A percentile compares a stretch with the other conserved stretches of the same genome.
Conservation (phyloP, 208 protist species). For the Trypanosoma scelopori region DNA sequence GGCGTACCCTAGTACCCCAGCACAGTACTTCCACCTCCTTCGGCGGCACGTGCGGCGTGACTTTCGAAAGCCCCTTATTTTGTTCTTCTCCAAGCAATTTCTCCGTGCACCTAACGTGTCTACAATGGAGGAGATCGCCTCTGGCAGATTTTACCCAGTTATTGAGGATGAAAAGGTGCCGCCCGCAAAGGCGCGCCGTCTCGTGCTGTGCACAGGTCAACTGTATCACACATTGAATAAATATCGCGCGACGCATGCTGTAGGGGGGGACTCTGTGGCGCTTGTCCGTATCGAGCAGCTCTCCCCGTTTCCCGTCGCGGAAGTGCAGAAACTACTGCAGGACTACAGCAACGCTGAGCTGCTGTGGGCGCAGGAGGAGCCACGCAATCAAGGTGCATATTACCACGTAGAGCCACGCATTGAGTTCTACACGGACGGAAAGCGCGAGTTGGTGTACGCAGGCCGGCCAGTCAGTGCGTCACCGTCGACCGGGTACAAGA, state of each 20-base stretch:
- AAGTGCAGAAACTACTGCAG: conserved; percentile 76
- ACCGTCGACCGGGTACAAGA: conserved; percentile 75
- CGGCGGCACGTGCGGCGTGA: conserved; percentile 96
- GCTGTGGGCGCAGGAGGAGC: conserved; percentile 98
- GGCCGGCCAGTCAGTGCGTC: conserved; percentile 58
- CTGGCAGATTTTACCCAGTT: conserved; percentile 72
- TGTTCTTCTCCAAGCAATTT: conserved; percentile 93
- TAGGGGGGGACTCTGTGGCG: conserved; percentile 75
- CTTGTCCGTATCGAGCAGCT: conserved; percentile 96
- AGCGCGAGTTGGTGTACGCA: conserved; percentile 55
- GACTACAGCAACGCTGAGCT: conserved; percentile 91
- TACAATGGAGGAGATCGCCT: conserved; percentile 50
- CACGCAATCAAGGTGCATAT: conserved; percentile 97
- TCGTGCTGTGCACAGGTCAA: conserved; percentile 97
- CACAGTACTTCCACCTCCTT: conserved; percentile 99
- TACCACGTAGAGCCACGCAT: conserved; percentile 81
- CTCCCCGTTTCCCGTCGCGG: conserved; percentile 96
- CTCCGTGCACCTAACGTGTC: conserved; percentile 89
- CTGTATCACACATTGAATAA: conserved; percentile 95
- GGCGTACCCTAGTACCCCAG: conserved; percentile 94
- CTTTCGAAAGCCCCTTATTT: conserved; percentile 98
- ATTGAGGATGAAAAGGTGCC: conserved; percentile 74
- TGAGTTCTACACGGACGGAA: conserved; percentile 67
- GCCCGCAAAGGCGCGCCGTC: conserved; percentile 65
- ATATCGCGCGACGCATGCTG: conserved; percentile 58